phyloP scores from a whole-genome alignment of 441 rosid species.

The Lagerstroemia fauriei region DNA sequence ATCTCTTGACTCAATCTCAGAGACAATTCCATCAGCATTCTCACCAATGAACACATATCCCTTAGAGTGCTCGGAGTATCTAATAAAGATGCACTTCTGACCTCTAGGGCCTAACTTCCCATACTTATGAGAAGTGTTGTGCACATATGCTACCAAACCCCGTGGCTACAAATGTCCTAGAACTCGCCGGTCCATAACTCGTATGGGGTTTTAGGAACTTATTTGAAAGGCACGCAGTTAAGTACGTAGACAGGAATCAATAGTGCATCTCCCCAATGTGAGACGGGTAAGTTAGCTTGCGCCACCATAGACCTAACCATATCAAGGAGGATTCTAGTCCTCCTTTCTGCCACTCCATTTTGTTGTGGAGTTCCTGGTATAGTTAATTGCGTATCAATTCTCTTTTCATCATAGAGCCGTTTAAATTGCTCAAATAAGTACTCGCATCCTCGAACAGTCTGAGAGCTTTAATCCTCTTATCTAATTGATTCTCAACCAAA shows the following conservation, averaged over 20 bases:
- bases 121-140: too few species aligned
- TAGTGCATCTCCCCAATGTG: neutral
- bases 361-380: too few species aligned
- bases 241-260: neutral
- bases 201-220: too few species aligned
- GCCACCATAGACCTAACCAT: constrained; percentile 1
- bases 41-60: constrained; percentile 3
- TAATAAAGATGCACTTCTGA: neutral
- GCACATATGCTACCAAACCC: too few species aligned
- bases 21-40: neutral
- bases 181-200: too few species aligned
- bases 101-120: too few species aligned
- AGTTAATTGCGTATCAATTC: too few species aligned
- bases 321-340: too few species aligned
- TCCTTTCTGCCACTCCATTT: too few species aligned
- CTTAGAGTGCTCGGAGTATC: constrained; percentile 2
- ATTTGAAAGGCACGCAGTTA: constrained; percentile 13
- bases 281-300: neutral
- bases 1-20: too few species aligned
- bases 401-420: too few species aligned
- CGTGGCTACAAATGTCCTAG: too few species aligned
- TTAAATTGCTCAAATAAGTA: constrained; percentile 4
- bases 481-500: neutral
- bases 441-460: neutral
- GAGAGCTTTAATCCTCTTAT: neutral